Conservation (phyloP, 768 basidiomycete genomes). For the Rhizopogon rudus region DNA sequence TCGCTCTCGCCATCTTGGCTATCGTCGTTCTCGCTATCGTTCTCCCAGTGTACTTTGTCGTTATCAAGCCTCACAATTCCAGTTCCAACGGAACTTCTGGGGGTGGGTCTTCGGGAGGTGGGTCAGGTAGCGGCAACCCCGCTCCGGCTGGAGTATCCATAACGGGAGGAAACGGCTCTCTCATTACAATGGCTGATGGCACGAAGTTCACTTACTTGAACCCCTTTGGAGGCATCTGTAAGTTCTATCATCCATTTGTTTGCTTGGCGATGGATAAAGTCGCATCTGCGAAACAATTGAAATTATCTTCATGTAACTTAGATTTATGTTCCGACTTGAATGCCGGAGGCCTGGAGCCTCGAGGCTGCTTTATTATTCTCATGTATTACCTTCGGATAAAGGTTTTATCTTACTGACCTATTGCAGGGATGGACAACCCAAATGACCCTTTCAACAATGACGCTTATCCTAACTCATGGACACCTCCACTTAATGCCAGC, state of each 20-base stretch:
- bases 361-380: neutral
- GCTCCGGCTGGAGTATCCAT: constrained; percentile 10
- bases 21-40: constrained; percentile 32
- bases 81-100: neutral
- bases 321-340: neutral
- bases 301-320: neutral
- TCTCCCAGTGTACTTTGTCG: constrained; percentile 35
- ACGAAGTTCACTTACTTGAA: constrained; percentile 73
- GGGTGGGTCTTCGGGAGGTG: constrained; percentile 1
- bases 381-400: neutral
- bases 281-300: neutral
- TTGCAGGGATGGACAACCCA: constrained; percentile 59
- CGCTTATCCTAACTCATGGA: constrained; percentile 75
- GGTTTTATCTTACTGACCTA: neutral
- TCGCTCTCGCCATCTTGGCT: constrained; percentile 22
- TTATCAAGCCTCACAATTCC: constrained; percentile 19
- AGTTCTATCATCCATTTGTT: constrained; percentile 22
- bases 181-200: constrained; percentile 61
- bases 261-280: neutral
- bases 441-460: constrained; percentile 71
- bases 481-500: constrained; percentile 67
- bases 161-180: constrained; percentile 66
- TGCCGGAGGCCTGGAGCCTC: neutral
- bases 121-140: constrained; percentile 6
- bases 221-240: constrained; percentile 69